Evolutionary conservation across 1,139 yeast species (phyloP).

Genomic region (Protomyces pachydermus): DNA sequence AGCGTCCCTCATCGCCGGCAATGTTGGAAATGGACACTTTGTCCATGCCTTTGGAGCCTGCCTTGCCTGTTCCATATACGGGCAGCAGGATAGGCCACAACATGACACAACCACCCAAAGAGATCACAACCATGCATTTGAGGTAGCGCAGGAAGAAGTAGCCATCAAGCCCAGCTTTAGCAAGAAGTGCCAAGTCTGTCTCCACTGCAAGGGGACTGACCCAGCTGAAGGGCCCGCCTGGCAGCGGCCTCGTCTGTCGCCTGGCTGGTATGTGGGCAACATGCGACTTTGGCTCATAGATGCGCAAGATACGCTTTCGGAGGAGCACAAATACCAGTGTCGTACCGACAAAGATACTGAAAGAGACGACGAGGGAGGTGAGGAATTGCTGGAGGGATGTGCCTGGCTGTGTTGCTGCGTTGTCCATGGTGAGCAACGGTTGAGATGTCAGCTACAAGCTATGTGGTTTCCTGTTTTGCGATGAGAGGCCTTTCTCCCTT

Average conservation of each 20-base stretch:
- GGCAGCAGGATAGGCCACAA: conserved; percentile 79
- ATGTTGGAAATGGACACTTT: conserved; percentile 67
- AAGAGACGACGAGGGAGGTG: conserved; percentile 15
- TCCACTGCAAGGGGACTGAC: conserved; percentile 37
- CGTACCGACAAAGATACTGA: conserved; percentile 54
- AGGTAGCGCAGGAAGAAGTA: conserved; percentile 70
- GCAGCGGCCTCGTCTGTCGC: conserved; percentile 40
- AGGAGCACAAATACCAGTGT: conserved; percentile 55
- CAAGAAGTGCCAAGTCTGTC: conserved; percentile 61
- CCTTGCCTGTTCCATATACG: conserved; percentile 78
- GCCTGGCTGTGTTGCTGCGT: conserved; percentile 2
- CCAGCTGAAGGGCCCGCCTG: conserved; percentile 40
- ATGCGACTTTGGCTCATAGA: conserved; percentile 78
- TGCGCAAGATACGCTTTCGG: conserved; percentile 60
- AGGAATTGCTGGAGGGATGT: conserved; percentile 24
- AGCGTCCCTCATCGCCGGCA: conserved; percentile 21
- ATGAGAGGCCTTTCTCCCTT: too few species aligned
- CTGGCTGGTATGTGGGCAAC: conserved; percentile 46
- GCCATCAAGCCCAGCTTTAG: conserved; percentile 82
- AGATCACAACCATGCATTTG: conserved; percentile 55
- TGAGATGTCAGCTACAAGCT: too few species aligned
- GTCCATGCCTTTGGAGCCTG: conserved; percentile 61
- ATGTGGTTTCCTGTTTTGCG: too few species aligned
- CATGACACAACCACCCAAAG: conserved; percentile 58
- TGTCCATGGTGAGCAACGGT: background rate